Conservation (phyloP, 78 protist species). For the Pigoraptor vietnamica region DNA sequence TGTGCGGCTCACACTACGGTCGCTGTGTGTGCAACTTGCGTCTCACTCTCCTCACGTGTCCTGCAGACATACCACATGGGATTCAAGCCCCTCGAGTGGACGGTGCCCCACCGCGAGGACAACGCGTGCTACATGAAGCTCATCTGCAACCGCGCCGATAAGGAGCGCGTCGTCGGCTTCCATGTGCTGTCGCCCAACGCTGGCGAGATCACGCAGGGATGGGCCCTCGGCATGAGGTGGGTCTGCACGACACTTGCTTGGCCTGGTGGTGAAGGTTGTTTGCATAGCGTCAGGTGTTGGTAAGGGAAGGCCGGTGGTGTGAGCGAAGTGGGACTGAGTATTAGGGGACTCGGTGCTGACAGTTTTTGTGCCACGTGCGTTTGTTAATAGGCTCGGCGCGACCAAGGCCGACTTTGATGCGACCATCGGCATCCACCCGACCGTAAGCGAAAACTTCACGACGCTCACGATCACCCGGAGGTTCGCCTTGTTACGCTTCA, state of each 20-base stretch:
- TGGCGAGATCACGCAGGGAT: conserved; percentile 87
- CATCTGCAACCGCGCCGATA: conserved; percentile 26
- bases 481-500: no score
- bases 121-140: conserved; percentile 62
- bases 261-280: no score
- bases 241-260: no score
- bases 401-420: conserved; percentile 75
- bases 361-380: background rate
- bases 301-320: background rate
- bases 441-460: conserved; percentile 68
- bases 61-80: conserved; percentile 8
- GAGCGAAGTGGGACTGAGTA: background rate
- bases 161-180: conserved; percentile 73
- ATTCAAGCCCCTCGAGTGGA: conserved; percentile 68
- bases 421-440: conserved; percentile 94
- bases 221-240: background rate
- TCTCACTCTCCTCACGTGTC: no score
- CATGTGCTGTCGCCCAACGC: conserved; percentile 88
- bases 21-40: no score
- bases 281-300: background rate
- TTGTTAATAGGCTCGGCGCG: conserved; percentile 23
- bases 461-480: background rate
- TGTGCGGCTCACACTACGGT: background rate
- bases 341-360: no score
- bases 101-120: conserved; percentile 59